These are phyloP conservation scores for Boletus patriciae DNA, from an alignment of 768 basidiomycete genomes.

Conservation along the genomic window DNA sequence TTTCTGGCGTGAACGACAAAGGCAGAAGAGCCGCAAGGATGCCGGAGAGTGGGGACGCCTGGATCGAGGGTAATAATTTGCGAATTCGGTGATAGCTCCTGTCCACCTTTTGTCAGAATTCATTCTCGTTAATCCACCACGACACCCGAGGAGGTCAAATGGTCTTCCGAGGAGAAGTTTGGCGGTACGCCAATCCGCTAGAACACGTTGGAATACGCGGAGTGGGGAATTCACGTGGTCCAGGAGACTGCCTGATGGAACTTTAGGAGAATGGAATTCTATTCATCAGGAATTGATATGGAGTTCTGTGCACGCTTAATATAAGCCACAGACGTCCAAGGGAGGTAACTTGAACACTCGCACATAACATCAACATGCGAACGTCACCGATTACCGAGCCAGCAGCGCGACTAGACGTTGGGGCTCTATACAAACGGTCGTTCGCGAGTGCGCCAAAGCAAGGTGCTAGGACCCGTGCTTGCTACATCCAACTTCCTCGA, in stretches of 20 bases:
- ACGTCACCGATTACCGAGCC: not conserved
- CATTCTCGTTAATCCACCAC: no score
- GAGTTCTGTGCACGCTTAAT: not conserved
- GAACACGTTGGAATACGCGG: not conserved
- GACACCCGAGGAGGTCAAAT: no score
- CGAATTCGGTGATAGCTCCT: not conserved
- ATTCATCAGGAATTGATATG: not conserved
- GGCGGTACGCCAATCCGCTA: not conserved
- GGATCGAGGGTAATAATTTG: no score
- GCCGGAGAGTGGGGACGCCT: no score
- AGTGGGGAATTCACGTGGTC: not conserved
- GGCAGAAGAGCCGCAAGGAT: not conserved
- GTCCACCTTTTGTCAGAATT: not conserved
- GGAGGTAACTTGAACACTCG: not conserved
- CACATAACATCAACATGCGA: slow-evolving; percentile 18
- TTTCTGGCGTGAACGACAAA: not conserved
- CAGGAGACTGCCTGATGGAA: not conserved
- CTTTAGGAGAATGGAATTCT: slow-evolving; percentile 1
- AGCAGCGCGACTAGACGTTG: not conserved
- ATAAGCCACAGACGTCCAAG: not conserved
- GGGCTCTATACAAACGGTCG: not conserved
- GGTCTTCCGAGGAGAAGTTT: not conserved
- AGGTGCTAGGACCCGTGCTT: not conserved
- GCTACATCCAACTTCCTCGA: slow-evolving; percentile 8
- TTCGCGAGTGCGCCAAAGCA: not conserved